A percentile compares a stretch with the other conserved stretches of the same genome.
These are phyloP conservation scores for Eucalyptus tenuipes DNA, from an alignment of 345 rosid species.

Conservation along the genomic window DNA sequence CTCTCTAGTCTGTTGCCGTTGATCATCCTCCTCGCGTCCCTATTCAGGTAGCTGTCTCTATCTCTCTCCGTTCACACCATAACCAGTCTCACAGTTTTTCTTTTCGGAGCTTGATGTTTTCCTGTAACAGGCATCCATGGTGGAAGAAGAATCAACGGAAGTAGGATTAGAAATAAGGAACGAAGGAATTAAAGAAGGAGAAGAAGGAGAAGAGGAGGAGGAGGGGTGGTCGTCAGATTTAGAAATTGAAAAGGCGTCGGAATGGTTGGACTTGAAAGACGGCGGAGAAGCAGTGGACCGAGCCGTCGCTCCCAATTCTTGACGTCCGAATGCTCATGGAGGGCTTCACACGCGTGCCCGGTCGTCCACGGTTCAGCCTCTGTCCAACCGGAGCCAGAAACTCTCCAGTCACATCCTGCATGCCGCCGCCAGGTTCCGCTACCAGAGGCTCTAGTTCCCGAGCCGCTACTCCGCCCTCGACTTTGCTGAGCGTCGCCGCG, in stretches of 20 bases:
- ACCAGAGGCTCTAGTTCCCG: slow-evolving; percentile 49
- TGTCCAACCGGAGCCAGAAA: slow-evolving; percentile 66
- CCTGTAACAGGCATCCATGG: not conserved
- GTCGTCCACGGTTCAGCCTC: slow-evolving; percentile 56
- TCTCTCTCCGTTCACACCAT: not conserved
- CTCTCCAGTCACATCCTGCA: slow-evolving; percentile 43
- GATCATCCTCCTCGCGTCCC: not conserved
- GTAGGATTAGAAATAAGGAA: not conserved
- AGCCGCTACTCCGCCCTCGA: slow-evolving; percentile 54
- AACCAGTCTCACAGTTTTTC: not conserved
- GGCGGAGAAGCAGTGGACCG: slow-evolving; percentile 38
- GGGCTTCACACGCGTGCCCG: slow-evolving; percentile 52
- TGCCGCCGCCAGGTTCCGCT: accelerated
- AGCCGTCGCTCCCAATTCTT: slow-evolving; percentile 34
- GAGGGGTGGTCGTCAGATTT: slow-evolving; percentile 49
- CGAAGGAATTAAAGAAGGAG: slow-evolving; percentile 1
- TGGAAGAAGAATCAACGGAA: not conserved
- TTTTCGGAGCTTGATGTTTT: not conserved
- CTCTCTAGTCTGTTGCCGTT: not conserved
- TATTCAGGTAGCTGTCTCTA: not conserved
- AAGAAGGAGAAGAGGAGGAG: slow-evolving; percentile 32
- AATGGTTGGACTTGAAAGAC: slow-evolving; percentile 57
- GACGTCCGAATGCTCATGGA: slow-evolving; percentile 83
- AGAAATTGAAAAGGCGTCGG: slow-evolving; percentile 62
- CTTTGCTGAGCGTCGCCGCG: slow-evolving; percentile 41